Percentiles rank a stretch among this genome's conserved stretches.
Evolutionary conservation across 208 protist genomes (phyloP).

Genomic region (Acanthamoeba castellanii): DNA sequence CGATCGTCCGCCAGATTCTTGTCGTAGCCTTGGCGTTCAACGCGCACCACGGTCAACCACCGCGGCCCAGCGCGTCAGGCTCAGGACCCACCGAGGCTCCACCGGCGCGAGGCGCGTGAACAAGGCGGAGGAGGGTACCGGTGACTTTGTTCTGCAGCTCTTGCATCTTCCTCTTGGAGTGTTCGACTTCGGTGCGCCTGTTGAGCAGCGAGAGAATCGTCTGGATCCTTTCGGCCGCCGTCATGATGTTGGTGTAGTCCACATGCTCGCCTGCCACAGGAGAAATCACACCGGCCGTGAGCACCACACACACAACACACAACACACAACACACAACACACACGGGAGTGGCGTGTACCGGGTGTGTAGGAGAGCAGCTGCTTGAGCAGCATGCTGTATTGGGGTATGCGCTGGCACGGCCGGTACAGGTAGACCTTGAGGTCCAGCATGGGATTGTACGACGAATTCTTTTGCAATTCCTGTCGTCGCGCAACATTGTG

Average conservation of each 20-base stretch:
- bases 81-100: background rate
- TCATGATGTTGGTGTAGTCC: slow-evolving; percentile 13
- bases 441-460: slow-evolving; percentile 13
- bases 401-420: slow-evolving; percentile 41
- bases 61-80: background rate
- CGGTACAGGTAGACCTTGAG: slow-evolving; percentile 56
- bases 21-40: background rate
- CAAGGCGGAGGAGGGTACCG: background rate
- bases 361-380: slow-evolving; percentile 25
- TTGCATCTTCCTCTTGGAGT: slow-evolving; percentile 21
- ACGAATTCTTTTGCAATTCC: background rate
- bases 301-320: no score
- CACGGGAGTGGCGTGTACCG: background rate
- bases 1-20: background rate
- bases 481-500: background rate
- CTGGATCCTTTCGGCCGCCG: background rate
- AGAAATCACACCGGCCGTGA: background rate
- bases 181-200: slow-evolving; percentile 6
- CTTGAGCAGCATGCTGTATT: slow-evolving; percentile 55
- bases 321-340: background rate
- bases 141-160: slow-evolving; percentile 41
- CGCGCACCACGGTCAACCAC: no score
- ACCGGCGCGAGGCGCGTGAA: background rate
- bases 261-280: slow-evolving; percentile 9
- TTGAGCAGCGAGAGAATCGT: background rate